Evolutionary conservation across 495 filamentous ascomycete species (phyloP), one percentile per base, ranked within the genome.

Genomic region (Hypoxylon lienhwacheense): DNA sequence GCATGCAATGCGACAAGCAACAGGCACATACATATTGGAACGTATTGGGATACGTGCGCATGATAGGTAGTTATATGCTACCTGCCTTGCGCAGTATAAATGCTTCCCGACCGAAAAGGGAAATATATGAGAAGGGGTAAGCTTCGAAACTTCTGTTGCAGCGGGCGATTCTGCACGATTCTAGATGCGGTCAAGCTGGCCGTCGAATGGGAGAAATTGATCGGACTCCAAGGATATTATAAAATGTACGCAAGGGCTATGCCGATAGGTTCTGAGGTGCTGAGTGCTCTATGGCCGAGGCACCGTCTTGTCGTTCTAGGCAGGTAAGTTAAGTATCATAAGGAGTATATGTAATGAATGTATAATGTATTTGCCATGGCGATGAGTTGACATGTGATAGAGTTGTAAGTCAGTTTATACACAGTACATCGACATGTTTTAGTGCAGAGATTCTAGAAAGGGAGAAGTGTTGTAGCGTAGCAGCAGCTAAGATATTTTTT

Each of bases 101-200:
- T 46, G 14, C n/a, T 48, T 26, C 28, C 15, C 7, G 29, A 61
- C 52, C 15, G 47, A 56, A 61, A 12, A 12, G 25, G 58, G 58
- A 61, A 61, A 56, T 56, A 44, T 32, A 36, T 53, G 37, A 53
- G 58, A 61, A 61, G 58, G n/a, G n/a, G n/a, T 47, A 15, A 31
- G 21, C 50, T 37, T 53, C n/a, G 36, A 56, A 48, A 26, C 43
- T 61, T 61, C 58, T 61, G 52, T 61, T 61, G 29, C 52, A 61
- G 36, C 22, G n/a, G n/a, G n/a, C n/a, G 34, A 40, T 14, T 33
- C 46, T 55, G 49, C 46, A 55, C 31, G 51, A 45, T 47, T 55
- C 57, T 52, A 55, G 40, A 46, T 46, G 46, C 40, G 17, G 40
- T 34, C 34, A 15, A 43, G 28, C 22, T 33, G 37, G 28, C 22